These are phyloP conservation scores for Aquilaria malaccensis DNA, from an alignment of 345 rosid genomes.

Conservation along the genomic window DNA sequence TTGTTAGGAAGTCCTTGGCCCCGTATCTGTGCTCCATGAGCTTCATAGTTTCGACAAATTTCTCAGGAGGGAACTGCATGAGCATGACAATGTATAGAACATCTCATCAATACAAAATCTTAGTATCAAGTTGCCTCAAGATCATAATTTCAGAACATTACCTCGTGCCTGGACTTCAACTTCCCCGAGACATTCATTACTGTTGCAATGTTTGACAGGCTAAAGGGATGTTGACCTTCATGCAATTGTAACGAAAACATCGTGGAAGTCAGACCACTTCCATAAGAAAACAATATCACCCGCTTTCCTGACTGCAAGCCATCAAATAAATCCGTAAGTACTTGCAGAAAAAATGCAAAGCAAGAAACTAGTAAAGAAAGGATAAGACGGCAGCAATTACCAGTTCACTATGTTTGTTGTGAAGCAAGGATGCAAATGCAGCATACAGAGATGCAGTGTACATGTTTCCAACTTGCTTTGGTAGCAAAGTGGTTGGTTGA, in stretches of 20 bases:
- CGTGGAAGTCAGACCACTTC: constrained; percentile 93
- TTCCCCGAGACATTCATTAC: constrained; percentile 66
- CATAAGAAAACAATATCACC: constrained; percentile 86
- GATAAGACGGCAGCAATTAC: constrained; percentile 32
- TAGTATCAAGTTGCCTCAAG: background rate
- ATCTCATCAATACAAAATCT: background rate
- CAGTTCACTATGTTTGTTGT: constrained; percentile 65
- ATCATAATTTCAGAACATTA: constrained; percentile 14
- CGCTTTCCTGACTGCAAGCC: constrained; percentile 65
- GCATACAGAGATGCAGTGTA: constrained; percentile 97
- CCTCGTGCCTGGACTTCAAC: constrained; percentile 92
- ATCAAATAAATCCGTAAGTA: constrained; percentile 2
- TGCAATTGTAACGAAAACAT: constrained; percentile 75
- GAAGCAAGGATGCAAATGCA: constrained; percentile 89
- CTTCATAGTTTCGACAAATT: constrained; percentile 79
- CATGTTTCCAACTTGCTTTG: constrained; percentile 99
- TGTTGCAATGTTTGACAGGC: constrained; percentile 68
- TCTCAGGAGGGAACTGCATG: constrained; percentile 70
- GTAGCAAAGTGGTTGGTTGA: constrained; percentile 80
- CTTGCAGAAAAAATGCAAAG: constrained; percentile 2
- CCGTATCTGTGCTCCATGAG: constrained; percentile 98
- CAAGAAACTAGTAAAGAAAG: background rate
- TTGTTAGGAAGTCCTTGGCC: constrained; percentile 91
- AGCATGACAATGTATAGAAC: background rate
- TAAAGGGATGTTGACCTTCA: constrained; percentile 62